Evolutionary conservation across 805 yeast genomes (phyloP), one percentile per base, ranked within the genome.

Genomic region (Candida schatavii): DNA sequence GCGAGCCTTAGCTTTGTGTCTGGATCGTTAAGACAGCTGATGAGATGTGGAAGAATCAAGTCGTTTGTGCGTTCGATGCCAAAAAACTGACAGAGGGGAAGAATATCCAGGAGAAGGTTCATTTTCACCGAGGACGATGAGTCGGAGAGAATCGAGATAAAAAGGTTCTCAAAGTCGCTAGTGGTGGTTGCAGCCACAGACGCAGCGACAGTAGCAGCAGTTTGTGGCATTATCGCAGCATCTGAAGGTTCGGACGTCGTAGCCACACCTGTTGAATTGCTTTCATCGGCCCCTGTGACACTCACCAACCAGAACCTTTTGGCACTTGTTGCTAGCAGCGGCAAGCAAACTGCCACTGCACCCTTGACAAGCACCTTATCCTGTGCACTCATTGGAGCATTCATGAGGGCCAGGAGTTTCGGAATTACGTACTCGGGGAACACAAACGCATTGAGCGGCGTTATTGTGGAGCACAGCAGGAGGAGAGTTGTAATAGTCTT

Each of bases 11-110:
- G 66, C 17, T 79, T 74, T 0, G 83, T 66, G 53, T 81, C 80
- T 42, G 80, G 74, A 55, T 90, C 97, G 59, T 93, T 93, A 47
- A 93, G 64, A 55, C 89, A 93, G 0, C 98, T 90, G 34, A 93
- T 90, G 42, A 90, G 67, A 66, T 93, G 98, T 35, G 96, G 89
- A 36, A 93, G 64, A 18, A 93, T 81, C 31, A 93, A 70, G 57
- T 93, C 98, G 55, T 87, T 90, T 0, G 97, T 85, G 50, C 81
- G 86, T 41, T 88, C 95, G 42, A 83, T 80, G 0, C 97, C 97
- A 56, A 93, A 82, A 44, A 85, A 85, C 7, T 81, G 71, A 51
- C 97, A 88, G 3, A 93, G 60, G 0, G 89, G 86, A 5, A 85
- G 66, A n/a, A 90, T 83, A 46, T 86, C 80, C 33, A 74, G 65